Conservation (phyloP, 352 stramenopile genomes). For the Sclerospora graminicola region DNA sequence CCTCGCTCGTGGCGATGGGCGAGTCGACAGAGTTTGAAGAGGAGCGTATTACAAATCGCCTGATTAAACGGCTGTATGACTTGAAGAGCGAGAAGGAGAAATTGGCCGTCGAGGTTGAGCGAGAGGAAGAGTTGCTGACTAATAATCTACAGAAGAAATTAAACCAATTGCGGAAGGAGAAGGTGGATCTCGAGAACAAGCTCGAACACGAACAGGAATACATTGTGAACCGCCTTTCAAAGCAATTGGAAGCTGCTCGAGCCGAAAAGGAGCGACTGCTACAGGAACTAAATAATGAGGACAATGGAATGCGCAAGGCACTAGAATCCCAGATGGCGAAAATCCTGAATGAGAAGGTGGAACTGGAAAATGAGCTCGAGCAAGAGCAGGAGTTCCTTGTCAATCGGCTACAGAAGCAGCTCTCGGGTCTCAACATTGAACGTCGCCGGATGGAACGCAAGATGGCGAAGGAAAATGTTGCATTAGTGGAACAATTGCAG, state of each 20-base stretch:
- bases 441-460: slow-evolving; percentile 67
- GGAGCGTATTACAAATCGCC: slow-evolving; percentile 74
- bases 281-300: slow-evolving; percentile 53
- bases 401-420: slow-evolving; percentile 78
- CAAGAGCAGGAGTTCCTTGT: slow-evolving; percentile 84
- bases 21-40: slow-evolving; percentile 80
- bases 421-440: slow-evolving; percentile 52
- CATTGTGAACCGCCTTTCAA: slow-evolving; percentile 87
- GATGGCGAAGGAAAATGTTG: slow-evolving; percentile 60
- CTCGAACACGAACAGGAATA: slow-evolving; percentile 88
- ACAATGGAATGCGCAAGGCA: slow-evolving; percentile 48
- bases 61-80: slow-evolving; percentile 70
- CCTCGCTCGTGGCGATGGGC: slow-evolving; percentile 65
- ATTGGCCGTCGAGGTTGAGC: slow-evolving; percentile 81
- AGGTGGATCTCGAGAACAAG: slow-evolving; percentile 88
- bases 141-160: slow-evolving; percentile 87
- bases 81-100: slow-evolving; percentile 85
- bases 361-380: slow-evolving; percentile 81
- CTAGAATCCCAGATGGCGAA: slow-evolving; percentile 72
- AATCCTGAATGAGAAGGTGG: slow-evolving; percentile 77
- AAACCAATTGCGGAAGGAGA: slow-evolving; percentile 79
- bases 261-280: slow-evolving; percentile 61
- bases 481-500: slow-evolving; percentile 56
- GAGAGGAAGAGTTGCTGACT: slow-evolving; percentile 85
- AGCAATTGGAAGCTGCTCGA: slow-evolving; percentile 66